Base-by-base conservation (phyloP, 805 yeast species). In the Hanseniaspora singularis region DNA sequence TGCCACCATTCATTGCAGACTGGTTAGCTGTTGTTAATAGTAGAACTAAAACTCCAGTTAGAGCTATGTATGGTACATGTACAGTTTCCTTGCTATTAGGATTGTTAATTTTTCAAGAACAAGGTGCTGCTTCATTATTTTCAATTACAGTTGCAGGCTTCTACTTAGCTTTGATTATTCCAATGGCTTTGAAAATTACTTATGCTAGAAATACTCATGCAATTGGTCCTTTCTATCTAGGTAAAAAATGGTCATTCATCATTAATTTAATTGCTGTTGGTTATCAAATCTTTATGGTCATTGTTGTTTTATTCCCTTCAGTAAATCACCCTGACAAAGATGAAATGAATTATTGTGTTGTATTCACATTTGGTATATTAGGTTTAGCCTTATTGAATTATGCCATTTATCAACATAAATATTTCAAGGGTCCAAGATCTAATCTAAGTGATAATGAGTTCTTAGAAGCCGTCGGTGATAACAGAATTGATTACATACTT, bases 331-430 rank as follows among this genome's bases (percentile, higher is more conserved):
- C 56, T 26, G 51, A 55, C 19, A 74, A 71, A 5, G 61, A 63
- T 26, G 45, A 40, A n/a, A 80, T 81, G 88, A 81, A 81, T 62
- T 81, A 80, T 57, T 72, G 83, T 1, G 69, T 71, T 53, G 82
- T 74, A 4, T 73, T 79, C 43, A 76, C 74, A 33, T 72, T 73
- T 24, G 76, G 76, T 7, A 67, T 71, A 9, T 75, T 81, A 81
- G 51, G 70, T 3, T 63, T 75, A 22, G 66, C 80, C 1, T 53
- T 69, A 41, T 41, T 68, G 0, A 77, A 77, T 56, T 77, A 72
- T 60, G 68, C 57, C 41, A 57, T 66, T 3, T 68, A 69, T 55
- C 80, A 77, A 8, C 71, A 70, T 51, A 70, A 68, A 50, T 61
- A 65, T 54, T 78, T 73, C 64, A 58, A 64, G 26, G 85, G 85